Base-by-base conservation (phyloP, 2,329 filamentous ascomycete species). In the Aureobasidium leucospermi region DNA sequence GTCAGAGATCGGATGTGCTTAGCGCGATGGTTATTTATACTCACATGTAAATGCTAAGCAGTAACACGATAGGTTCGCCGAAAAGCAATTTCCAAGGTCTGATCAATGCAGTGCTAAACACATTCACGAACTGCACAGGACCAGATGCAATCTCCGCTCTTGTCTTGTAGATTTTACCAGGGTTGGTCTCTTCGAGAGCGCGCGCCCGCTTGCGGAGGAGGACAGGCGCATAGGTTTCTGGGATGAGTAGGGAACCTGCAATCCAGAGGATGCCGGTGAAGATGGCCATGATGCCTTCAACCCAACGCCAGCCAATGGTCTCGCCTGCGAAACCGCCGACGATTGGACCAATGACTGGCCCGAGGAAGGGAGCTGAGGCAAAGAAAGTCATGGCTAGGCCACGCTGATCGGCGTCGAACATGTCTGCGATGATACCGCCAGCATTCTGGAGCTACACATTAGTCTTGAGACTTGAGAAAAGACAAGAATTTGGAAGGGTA, bases 81-180 rank as follows among this genome's bases (percentile, higher is more conserved):
- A n/a, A n/a, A n/a, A n/a, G n/a, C n/a, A 90, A 78, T 47, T 85
- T 75, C 84, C 86, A 87, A 1, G 87, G 87, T 3, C 87, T 79
- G 58, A 79, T 76, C 19, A 88, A 74, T 3, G 82, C 79, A 2
- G 79, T 77, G 57, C 77, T 77, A 68, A 86, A 80, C 41, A 81
- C 78, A 58, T 69, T 64, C 23, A 51, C 59, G 34, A 70, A 64
- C 3, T 65, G 68, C 19, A 63, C 65, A 1, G 64, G 62, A n/a
- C 51, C 51, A 9, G 16, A 5, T 34, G 71, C 65, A 41, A 70
- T 67, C 45, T 73, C 71, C 31, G 63, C 66, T 19, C 77, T 79
- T 58, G 79, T 82, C 23, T 76, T 73, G 71, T 85, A 85, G 16
- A 78, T 71, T 67, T 82, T 82, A 7, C 82, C 81, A 3, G 45